These are phyloP conservation scores for Nakazawaea holstii DNA, from an alignment of 805 yeast species.

Conservation along the genomic window DNA sequence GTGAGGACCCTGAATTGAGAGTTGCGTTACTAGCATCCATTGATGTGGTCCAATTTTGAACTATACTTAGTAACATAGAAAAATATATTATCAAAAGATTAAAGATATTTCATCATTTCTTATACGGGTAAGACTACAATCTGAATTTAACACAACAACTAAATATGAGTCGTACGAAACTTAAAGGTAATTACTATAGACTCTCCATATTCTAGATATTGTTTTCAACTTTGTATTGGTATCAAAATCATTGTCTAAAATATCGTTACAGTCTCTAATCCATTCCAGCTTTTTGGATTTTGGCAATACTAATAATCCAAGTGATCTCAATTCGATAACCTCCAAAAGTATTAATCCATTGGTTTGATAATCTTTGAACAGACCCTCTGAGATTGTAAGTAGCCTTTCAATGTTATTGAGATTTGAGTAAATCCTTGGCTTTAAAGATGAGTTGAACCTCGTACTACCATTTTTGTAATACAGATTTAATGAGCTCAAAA, in stretches of 20 bases:
- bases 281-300: constrained; percentile 44
- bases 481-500: constrained; percentile 24
- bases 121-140: too few relatives aligned
- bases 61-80: too few relatives aligned
- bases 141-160: too few relatives aligned
- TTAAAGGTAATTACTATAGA: constrained; percentile 28
- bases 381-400: constrained; percentile 25
- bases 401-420: constrained; percentile 59
- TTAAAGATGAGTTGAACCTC: constrained; percentile 27
- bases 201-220: constrained; percentile 56
- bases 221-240: constrained; percentile 37
- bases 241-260: constrained; percentile 37
- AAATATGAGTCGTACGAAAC: background rate
- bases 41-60: too few relatives aligned
- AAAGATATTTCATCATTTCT: too few relatives aligned
- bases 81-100: too few relatives aligned
- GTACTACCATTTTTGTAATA: constrained; percentile 31
- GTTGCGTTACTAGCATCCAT: too few relatives aligned
- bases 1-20: too few relatives aligned
- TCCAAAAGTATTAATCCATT: constrained; percentile 69
- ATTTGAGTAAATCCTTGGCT: constrained; percentile 32
- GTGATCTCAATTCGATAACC: constrained; percentile 46
- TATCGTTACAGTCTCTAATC: constrained; percentile 57
- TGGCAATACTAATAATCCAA: constrained; percentile 49
- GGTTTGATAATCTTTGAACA: constrained; percentile 25